Conservation (phyloP, 208 protist genomes). For the Entamoeba histolytica region DNA sequence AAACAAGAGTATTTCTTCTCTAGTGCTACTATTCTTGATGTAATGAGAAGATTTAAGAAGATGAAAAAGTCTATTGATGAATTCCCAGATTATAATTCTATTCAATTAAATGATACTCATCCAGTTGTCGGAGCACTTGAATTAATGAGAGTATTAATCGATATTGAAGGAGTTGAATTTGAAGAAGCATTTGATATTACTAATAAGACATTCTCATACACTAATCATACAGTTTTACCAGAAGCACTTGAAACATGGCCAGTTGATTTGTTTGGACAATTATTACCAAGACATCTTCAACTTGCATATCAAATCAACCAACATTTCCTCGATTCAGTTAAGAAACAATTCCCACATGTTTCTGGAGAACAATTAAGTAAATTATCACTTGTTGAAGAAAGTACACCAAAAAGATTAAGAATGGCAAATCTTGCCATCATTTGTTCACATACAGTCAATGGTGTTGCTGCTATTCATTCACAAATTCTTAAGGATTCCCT, state of each 20-base stretch:
- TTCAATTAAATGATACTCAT: slow-evolving; percentile 68
- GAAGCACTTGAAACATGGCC: slow-evolving; percentile 60
- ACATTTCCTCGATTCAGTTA: slow-evolving; percentile 34
- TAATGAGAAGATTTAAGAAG: slow-evolving; percentile 38
- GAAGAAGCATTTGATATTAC: slow-evolving; percentile 46
- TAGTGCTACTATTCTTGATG: slow-evolving; percentile 51
- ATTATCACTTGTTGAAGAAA: slow-evolving; percentile 45
- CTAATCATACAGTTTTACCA: slow-evolving; percentile 61
- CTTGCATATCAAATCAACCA: slow-evolving; percentile 62
- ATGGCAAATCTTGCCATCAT: slow-evolving; percentile 49
- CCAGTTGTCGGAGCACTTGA: slow-evolving; percentile 53
- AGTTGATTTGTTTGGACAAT: slow-evolving; percentile 36
- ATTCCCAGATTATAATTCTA: slow-evolving; percentile 28
- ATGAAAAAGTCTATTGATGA: neutral
- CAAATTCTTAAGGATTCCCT: slow-evolving; percentile 42
- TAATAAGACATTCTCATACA: slow-evolving; percentile 45
- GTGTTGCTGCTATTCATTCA: slow-evolving; percentile 54
- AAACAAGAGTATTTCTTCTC: slow-evolving; percentile 58
- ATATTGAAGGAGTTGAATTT: slow-evolving; percentile 40
- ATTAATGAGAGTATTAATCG: slow-evolving; percentile 41
- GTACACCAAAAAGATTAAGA: slow-evolving; percentile 14
- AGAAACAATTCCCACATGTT: neutral
- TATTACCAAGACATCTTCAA: slow-evolving; percentile 53
- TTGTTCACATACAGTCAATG: slow-evolving; percentile 50
- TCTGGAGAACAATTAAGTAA: neutral